Base-by-base conservation (phyloP, 1,139 yeast species). In the Blastobotrys apis region DNA sequence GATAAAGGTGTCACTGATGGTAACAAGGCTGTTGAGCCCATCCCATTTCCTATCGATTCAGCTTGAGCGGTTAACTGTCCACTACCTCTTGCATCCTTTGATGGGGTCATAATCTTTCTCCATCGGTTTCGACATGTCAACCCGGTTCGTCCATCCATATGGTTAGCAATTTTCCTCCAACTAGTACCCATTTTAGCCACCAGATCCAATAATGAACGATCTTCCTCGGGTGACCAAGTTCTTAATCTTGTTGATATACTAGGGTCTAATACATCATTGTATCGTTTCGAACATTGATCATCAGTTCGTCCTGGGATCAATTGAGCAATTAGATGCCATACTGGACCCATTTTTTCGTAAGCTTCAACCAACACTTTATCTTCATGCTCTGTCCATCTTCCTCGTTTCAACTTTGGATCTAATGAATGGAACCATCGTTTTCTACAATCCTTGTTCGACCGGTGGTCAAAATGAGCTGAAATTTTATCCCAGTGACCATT, bases 241-340 rank as follows among this genome's bases (percentile, higher is more conserved):
- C 86, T 75, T 38, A 87, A 69, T 43, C 97, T 68, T 54, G 84
- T 88, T 48, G 81, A 79, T 3, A 92, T 81, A 54, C 66, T 74
- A 2, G 97, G 97, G 55, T 86, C 94, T 47, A 90, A 66, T 1
- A 88, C 95, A 58, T 90, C 97, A 17, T 83, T 79, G 62, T 87
- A 90, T 53, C 97, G 68, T 59, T 90, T 90, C 2, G 95, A 87
- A 67, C 97, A 90, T 66, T 90, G 97, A 63, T 88, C 97, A 60
- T 88, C 96, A 1, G 95, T 90, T 57, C 97, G 71, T 2, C 96
- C 95, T 1, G 78, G 75, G 10, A 88, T 84, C 43, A 77, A 81
- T 42, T 73, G 67, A 0, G 95, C 80, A 6, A 90, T 90, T 53
- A 81, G 81, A 51, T 84, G 85, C 97, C 97, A 90, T 33, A 81